A percentile compares a stretch with the other conserved stretches of the same genome.
Evolutionary conservation across 208 protist species (phyloP).

Genomic region (Naegleria fowleri): DNA sequence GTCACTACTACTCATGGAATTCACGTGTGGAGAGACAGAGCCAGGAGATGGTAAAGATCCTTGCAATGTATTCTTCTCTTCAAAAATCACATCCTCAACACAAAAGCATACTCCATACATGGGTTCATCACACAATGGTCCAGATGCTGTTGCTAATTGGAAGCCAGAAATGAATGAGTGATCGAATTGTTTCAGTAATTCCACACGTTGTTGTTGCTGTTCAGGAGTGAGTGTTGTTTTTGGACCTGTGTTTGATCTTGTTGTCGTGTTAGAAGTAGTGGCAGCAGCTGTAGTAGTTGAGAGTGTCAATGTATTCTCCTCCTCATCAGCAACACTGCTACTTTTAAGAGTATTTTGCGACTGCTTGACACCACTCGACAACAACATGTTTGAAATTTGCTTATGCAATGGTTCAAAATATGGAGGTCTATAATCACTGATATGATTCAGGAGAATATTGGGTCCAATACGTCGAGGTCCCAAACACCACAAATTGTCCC

Average conservation of each 20-base stretch:
- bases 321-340: background rate
- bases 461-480: conserved; percentile 52
- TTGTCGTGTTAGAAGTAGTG: no score
- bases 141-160: conserved; percentile 78
- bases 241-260: no score
- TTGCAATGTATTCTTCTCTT: background rate
- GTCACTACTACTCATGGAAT: no score
- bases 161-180: conserved; percentile 85
- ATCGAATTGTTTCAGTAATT: conserved; percentile 33
- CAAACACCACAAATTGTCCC: conserved; percentile 48
- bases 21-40: no score
- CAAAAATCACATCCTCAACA: conserved; percentile 15
- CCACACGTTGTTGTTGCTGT: background rate
- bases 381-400: background rate
- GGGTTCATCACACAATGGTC: conserved; percentile 96
- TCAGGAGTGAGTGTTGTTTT: background rate
- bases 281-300: background rate
- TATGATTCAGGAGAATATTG: conserved; percentile 60
- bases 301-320: background rate
- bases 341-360: no score
- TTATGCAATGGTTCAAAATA: conserved; percentile 35
- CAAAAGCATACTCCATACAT: conserved; percentile 71
- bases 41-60: no score
- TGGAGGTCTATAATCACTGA: conserved; percentile 32
- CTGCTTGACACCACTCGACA: background rate